Evolutionary conservation across 805 yeast species (phyloP).

Genomic region (Candida patagonica): DNA sequence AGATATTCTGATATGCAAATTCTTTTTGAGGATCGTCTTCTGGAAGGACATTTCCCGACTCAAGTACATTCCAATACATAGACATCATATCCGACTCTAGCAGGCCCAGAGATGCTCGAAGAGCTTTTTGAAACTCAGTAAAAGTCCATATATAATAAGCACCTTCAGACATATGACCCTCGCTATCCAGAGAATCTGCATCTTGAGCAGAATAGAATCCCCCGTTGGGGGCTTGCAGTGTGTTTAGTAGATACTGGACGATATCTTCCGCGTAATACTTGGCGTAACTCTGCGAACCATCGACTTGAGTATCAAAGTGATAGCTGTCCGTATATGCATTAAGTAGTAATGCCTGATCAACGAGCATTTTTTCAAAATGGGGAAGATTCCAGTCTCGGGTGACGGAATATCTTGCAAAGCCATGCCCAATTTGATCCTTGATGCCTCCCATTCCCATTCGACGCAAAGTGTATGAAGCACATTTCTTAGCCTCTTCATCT

Average conservation of each 20-base stretch:
- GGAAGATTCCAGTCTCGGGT: constrained; percentile 34
- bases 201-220: constrained; percentile 29
- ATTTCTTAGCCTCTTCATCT: constrained; percentile 3
- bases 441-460: constrained; percentile 29
- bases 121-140: constrained; percentile 22
- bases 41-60: constrained; percentile 29
- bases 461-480: constrained; percentile 22
- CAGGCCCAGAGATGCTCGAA: constrained; percentile 10
- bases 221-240: constrained; percentile 15
- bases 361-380: constrained; percentile 32
- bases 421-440: constrained; percentile 31
- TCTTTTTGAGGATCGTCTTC: constrained; percentile 27
- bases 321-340: constrained; percentile 23
- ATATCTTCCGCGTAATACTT: constrained; percentile 18
- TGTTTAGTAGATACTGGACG: constrained; percentile 16
- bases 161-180: constrained; percentile 24
- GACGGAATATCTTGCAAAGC: constrained; percentile 30
- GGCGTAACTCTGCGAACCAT: constrained; percentile 14
- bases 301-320: not conserved
- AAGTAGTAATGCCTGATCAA: constrained; percentile 30
- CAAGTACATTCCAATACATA: constrained; percentile 28
- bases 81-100: constrained; percentile 28
- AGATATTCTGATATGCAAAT: constrained; percentile 25
- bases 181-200: constrained; percentile 23
- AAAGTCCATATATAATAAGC: constrained; percentile 30